Evolutionary conservation across 2,329 filamentous ascomycete species (phyloP), one percentile per base, ranked within the genome.

Genomic region (Sclerotinia glacialis): DNA sequence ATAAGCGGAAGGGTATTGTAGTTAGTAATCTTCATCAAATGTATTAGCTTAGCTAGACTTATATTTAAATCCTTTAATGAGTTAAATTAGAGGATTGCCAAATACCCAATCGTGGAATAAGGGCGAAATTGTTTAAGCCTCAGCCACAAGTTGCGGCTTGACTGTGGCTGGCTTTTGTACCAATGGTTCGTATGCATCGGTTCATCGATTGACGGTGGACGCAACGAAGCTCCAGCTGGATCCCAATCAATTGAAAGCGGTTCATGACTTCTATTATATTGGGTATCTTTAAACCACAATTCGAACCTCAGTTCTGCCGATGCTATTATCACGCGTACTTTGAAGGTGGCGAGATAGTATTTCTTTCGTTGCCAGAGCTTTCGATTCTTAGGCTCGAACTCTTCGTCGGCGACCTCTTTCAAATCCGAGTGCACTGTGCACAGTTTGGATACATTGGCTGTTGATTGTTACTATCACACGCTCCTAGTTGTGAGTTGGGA

Each of bases 251-350:
- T 49, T 7, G 61, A 62, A 21, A 69, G n/a, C 21, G 66, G 58
- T 5, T 69, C 63, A 61, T 68, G 68, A 23, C 58, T 52, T 49
- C 68, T 37, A 47, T 67, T 67, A 23, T 68, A 80, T 69, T 73
- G 76, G 31, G 76, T 73, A 1, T 78, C 79, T 0, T 72, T 77
- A 66, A 79, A 80, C 80, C 80, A 82, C 3, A 81, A 69, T 67
- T 80, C 78, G 55, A 82, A 81, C 7, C 75, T 72, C 46, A 88
- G 75, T 66, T 88, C 85, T 0, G 86, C 81, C 0, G 83, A 80
- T 0, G 83, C 84, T 4, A 84, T 81, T 46, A 85, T 78, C 5
- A 85, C 83, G 65, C 84, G 80, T 0, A 87, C 80, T 60, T 84
- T 82, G 62, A 81, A 82, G 8, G 74, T 74, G 55, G 78, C 80